phyloP scores from a whole-genome alignment of 148 eudicot species.

The Silene latifolia region DNA sequence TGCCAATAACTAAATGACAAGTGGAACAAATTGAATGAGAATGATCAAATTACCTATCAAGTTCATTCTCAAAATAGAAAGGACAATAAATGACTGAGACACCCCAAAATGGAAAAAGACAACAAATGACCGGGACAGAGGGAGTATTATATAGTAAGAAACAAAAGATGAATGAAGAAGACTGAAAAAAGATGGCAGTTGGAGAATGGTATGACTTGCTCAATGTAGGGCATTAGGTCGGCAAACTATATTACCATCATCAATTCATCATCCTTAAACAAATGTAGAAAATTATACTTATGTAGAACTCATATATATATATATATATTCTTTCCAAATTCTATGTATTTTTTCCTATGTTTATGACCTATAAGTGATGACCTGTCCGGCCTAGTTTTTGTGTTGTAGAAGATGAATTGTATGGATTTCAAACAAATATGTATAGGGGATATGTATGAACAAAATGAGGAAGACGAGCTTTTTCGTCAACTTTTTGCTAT shows the following conservation, averaged over 20 bases:
- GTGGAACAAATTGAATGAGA: too few species aligned
- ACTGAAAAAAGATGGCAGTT: conserved; percentile 4
- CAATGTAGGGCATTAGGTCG: neutral
- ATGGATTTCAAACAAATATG: neutral
- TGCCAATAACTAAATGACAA: too few species aligned
- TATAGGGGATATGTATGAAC: neutral
- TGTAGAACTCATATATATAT: neutral
- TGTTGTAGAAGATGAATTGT: neutral
- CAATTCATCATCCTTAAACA: neutral
- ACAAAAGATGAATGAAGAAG: conserved; percentile 11
- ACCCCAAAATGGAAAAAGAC: too few species aligned
- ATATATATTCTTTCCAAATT: too few species aligned
- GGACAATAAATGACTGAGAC: too few species aligned
- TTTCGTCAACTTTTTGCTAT: neutral
- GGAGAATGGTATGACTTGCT: conserved; percentile 8
- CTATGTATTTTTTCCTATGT: neutral
- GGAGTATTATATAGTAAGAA: too few species aligned
- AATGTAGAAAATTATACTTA: neutral
- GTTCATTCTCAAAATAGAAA: too few species aligned
- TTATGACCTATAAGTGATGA: neutral
- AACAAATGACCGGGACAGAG: too few species aligned
- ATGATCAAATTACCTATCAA: too few species aligned
- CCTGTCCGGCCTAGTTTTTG: neutral
- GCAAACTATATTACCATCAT: conserved; percentile 11
- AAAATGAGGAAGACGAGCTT: neutral